These are phyloP conservation scores for Jatropha multifida DNA, from an alignment of 441 rosid species.

Conservation along the genomic window DNA sequence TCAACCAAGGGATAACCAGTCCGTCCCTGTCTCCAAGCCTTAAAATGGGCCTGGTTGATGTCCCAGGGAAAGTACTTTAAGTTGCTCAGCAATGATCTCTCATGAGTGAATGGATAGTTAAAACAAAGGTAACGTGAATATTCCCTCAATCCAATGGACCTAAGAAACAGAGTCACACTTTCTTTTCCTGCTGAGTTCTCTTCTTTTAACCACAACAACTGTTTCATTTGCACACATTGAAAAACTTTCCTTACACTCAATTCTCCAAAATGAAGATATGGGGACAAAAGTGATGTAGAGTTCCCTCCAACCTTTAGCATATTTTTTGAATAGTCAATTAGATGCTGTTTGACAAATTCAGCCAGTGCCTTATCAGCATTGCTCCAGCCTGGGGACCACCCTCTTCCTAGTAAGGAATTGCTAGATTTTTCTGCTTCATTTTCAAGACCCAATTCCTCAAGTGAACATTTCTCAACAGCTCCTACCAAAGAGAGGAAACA, in stretches of 20 bases:
- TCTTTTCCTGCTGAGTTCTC: constrained; percentile 55
- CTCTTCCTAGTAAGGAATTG: constrained; percentile 78
- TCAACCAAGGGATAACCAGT: constrained; percentile 96
- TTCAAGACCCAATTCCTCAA: constrained; percentile 81
- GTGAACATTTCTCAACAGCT: constrained; percentile 44
- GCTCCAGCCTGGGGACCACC: constrained; percentile 92
- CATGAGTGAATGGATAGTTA: constrained; percentile 88
- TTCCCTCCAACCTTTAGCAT: constrained; percentile 57
- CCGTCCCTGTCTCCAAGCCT: constrained; percentile 91
- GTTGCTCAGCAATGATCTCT: constrained; percentile 62
- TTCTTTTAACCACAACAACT: constrained; percentile 68
- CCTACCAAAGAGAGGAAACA: constrained; percentile 33
- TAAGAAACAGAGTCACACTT: constrained; percentile 62
- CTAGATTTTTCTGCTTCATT: constrained; percentile 76
- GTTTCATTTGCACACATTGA: constrained; percentile 60
- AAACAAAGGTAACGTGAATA: constrained; percentile 90
- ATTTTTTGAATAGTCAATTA: constrained; percentile 51
- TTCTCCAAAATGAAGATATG: constrained; percentile 89
- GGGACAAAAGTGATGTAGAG: constrained; percentile 74
- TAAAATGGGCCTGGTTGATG: constrained; percentile 54
- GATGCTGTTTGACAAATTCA: constrained; percentile 63
- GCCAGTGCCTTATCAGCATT: constrained; percentile 66
- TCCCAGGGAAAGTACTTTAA: constrained; percentile 83
- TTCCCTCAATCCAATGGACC: constrained; percentile 81
- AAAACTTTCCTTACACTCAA: constrained; percentile 77